Conservation (phyloP, 306 rosid species). For the Sicyos baderoa region DNA sequence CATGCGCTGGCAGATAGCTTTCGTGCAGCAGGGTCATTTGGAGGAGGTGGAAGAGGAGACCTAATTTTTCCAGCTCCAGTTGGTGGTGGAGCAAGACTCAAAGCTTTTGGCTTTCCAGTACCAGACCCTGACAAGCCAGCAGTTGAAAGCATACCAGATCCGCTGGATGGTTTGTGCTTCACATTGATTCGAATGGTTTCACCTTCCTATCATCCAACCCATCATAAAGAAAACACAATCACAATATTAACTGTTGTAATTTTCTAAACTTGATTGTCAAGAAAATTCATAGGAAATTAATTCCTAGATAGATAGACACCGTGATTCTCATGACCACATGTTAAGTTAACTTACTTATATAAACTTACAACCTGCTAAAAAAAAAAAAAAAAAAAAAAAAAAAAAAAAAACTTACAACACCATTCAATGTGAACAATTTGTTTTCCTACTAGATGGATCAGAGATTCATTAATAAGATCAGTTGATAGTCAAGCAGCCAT, state of each 20-base stretch:
- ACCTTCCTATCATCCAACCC: constrained; percentile 56
- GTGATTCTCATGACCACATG: too few relatives aligned
- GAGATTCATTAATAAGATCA: not conserved
- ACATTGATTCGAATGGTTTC: constrained; percentile 95
- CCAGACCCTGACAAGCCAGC: constrained; percentile 61
- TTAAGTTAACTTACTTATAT: not conserved
- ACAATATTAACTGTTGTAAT: not conserved
- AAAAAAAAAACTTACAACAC: not conserved
- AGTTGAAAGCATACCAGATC: constrained; percentile 96
- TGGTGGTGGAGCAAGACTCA: constrained; percentile 87
- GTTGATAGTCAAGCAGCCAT: too few relatives aligned
- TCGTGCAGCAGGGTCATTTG: constrained; percentile 84
- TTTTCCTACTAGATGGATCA: not conserved
- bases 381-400: too few relatives aligned
- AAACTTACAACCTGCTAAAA: not conserved
- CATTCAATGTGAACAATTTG: not conserved
- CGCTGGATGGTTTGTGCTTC: constrained; percentile 66
- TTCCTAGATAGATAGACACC: too few relatives aligned
- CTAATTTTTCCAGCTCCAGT: constrained; percentile 57
- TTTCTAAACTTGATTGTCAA: not conserved
- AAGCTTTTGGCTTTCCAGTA: constrained; percentile 50
- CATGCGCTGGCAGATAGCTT: constrained; percentile 33
- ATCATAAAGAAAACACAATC: constrained; percentile 1
- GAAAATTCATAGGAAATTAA: too few relatives aligned
- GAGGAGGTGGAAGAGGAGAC: constrained; percentile 89